phyloP scores from a whole-genome alignment of 2,329 filamentous ascomycete genomes.

The Colletotrichum caudatum region DNA sequence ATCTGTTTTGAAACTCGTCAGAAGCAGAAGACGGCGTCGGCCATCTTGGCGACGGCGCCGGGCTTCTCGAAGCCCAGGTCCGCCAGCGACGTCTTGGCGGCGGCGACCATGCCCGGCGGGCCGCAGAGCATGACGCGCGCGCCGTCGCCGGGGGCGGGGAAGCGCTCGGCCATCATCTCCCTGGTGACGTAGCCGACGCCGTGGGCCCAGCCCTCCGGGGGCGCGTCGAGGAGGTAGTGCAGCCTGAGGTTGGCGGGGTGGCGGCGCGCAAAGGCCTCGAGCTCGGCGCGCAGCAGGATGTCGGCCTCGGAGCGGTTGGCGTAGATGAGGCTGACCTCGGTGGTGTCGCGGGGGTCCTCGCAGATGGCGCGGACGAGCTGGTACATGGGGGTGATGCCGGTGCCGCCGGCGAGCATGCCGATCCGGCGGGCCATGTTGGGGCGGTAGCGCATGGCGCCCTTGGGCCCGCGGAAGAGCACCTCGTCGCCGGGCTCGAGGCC shows the following conservation, averaged over 20 bases:
- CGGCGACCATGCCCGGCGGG: slow-evolving; percentile 70
- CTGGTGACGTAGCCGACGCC: slow-evolving; percentile 64
- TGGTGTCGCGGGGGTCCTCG: slow-evolving; percentile 69
- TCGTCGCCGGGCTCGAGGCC: slow-evolving; percentile 61
- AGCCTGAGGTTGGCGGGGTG: slow-evolving; percentile 68
- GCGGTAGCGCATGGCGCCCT: slow-evolving; percentile 66
- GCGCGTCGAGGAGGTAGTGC: slow-evolving; percentile 65
- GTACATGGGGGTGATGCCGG: slow-evolving; percentile 52
- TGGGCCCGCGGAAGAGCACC: slow-evolving; percentile 66
- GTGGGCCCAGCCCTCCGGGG: slow-evolving; percentile 60
- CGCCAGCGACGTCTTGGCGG: slow-evolving; percentile 63
- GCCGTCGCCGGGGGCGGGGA: slow-evolving; percentile 60
- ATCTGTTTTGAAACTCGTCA: slow-evolving; percentile 48
- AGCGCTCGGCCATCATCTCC: slow-evolving; percentile 60
- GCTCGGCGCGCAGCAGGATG: slow-evolving; percentile 67
- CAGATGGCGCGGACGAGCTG: slow-evolving; percentile 71
- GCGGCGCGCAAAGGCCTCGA: slow-evolving; percentile 64
- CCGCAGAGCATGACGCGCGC: slow-evolving; percentile 70
- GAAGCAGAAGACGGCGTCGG: slow-evolving; percentile 68
- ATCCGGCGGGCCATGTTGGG: slow-evolving; percentile 57
- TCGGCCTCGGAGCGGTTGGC: slow-evolving; percentile 70
- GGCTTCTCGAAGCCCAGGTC: slow-evolving; percentile 64
- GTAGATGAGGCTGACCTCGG: slow-evolving; percentile 68
- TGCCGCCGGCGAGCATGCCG: slow-evolving; percentile 66
- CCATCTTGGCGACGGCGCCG: slow-evolving; percentile 62